These are phyloP conservation scores for Cupressus sempervirens DNA, from an alignment of 75 land plant species.

Conservation along the genomic window DNA sequence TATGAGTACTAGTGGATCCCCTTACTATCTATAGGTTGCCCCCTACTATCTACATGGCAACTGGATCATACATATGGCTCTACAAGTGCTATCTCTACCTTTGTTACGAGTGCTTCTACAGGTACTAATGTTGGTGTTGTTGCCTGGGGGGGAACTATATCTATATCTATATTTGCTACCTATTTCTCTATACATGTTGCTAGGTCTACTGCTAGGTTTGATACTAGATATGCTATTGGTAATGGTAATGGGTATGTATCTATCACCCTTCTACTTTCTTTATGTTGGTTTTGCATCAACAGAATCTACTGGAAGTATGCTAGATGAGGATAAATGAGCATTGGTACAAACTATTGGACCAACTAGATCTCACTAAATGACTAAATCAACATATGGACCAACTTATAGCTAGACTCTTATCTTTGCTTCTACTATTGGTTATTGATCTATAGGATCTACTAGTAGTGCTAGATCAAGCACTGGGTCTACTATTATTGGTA, in stretches of 20 bases:
- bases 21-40: no score
- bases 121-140: no score
- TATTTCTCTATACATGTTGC: not conserved
- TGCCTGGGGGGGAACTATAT: no score
- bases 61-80: no score
- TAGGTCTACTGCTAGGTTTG: not conserved
- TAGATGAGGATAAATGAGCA: not conserved
- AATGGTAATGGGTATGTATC: not conserved
- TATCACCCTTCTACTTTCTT: no score
- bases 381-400: not conserved
- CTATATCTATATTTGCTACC: no score
- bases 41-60: no score
- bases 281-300: not conserved
- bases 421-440: not conserved
- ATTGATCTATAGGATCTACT: not conserved
- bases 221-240: constrained; percentile 1
- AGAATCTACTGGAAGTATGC: not conserved
- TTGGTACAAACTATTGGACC: not conserved
- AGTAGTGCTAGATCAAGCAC: not conserved
- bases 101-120: no score
- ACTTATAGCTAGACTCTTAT: not conserved
- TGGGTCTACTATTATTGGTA: not conserved
- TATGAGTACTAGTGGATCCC: no score
- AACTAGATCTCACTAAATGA: not conserved
- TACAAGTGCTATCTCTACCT: no score